Evolutionary conservation across 2,329 filamentous ascomycete genomes (phyloP).

Genomic region (Karstenula rhodostoma): DNA sequence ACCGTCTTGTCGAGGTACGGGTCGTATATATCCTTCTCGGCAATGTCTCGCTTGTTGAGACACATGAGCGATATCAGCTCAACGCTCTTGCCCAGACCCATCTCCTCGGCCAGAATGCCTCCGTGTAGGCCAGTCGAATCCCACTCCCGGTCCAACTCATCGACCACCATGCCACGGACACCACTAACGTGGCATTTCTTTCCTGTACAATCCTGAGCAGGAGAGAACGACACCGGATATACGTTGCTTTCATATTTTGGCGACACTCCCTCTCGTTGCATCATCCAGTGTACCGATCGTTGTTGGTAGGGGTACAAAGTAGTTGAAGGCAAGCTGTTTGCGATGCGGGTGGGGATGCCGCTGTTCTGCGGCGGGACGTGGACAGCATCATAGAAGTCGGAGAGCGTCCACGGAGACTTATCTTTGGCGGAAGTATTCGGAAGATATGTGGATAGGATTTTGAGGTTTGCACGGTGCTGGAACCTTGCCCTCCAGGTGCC

Average conservation of each 20-base stretch:
- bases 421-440: constrained; percentile 18
- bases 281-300: constrained; percentile 73
- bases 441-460: constrained; percentile 37
- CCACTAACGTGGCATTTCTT: constrained; percentile 65
- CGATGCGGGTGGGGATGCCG: constrained; percentile 39
- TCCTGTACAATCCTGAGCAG: constrained; percentile 57
- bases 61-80: constrained; percentile 77
- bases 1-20: constrained; percentile 55
- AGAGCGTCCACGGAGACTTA: constrained; percentile 54
- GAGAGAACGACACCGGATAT: constrained; percentile 56
- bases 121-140: constrained; percentile 53
- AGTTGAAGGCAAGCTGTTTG: constrained; percentile 44
- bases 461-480: constrained; percentile 34
- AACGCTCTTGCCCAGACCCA: constrained; percentile 83
- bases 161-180: constrained; percentile 67
- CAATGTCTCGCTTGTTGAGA: constrained; percentile 61
- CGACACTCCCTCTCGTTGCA: constrained; percentile 69
- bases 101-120: constrained; percentile 80
- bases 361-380: constrained; percentile 63
- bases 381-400: constrained; percentile 75
- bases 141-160: constrained; percentile 57
- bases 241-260: constrained; percentile 27
- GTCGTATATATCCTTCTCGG: constrained; percentile 43
- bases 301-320: constrained; percentile 76
- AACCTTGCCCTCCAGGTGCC: constrained; percentile 27